Evolutionary conservation across 805 yeast species (phyloP).

Genomic region (Brettanomyces sp.): DNA sequence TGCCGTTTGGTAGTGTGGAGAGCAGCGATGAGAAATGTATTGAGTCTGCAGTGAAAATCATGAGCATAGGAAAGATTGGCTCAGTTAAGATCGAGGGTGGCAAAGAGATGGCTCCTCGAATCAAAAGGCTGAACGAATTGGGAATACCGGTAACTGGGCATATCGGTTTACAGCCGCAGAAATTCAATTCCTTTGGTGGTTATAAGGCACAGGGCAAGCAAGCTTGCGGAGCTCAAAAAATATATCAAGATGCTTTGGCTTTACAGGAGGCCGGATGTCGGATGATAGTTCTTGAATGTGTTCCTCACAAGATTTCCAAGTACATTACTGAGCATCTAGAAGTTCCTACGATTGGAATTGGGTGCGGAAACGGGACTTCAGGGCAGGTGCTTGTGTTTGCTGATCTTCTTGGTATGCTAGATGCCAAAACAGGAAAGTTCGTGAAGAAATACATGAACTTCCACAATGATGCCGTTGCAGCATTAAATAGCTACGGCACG

Average conservation of each 20-base stretch:
- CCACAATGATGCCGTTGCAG: conserved; percentile 36
- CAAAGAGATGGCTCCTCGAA: conserved; percentile 41
- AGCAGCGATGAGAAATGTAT: conserved; percentile 53
- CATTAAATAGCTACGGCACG: conserved; percentile 41
- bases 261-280: conserved; percentile 73
- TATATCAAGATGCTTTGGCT: conserved; percentile 58
- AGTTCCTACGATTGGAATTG: conserved; percentile 90
- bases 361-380: conserved; percentile 77
- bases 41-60: conserved; percentile 42
- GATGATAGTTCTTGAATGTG: conserved; percentile 70
- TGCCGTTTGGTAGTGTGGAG: conserved; percentile 87
- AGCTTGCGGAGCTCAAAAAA: conserved; percentile 42
- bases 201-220: conserved; percentile 76
- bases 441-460: conserved; percentile 60
- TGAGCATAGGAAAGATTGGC: conserved; percentile 50
- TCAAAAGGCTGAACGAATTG: conserved; percentile 44
- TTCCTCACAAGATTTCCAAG: conserved; percentile 65
- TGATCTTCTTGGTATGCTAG: conserved; percentile 72
- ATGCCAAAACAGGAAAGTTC: conserved; percentile 55
- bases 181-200: conserved; percentile 72
- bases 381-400: conserved; percentile 89
- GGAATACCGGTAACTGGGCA: conserved; percentile 93
- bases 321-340: conserved; percentile 48
- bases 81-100: conserved; percentile 88
- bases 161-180: conserved; percentile 87